A percentile compares a stretch with the other conserved stretches of the same genome.
Evolutionary conservation across 108 stramenopile genomes (phyloP).

Genomic region (Skeletonema menzelii): DNA sequence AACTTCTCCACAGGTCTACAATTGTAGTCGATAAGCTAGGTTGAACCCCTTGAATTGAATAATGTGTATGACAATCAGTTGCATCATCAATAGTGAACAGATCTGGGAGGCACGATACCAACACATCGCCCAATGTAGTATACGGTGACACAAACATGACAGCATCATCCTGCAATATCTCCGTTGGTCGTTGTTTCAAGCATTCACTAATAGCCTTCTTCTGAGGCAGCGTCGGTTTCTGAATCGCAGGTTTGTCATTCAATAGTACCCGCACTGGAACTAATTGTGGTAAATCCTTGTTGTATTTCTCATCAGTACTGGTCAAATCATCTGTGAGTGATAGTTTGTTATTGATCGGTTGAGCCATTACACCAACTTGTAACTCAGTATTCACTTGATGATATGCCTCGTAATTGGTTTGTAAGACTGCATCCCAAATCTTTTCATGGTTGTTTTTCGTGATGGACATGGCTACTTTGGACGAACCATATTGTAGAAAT

Average conservation of each 20-base stretch:
- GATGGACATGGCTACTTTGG: conserved; percentile 69
- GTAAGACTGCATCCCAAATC: conserved; percentile 70
- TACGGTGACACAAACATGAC: conserved; percentile 19
- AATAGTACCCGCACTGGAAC: conserved; percentile 73
- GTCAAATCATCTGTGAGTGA: conserved; percentile 2
- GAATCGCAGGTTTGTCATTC: conserved; percentile 61
- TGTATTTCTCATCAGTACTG: conserved; percentile 4
- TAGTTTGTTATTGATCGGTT: conserved; percentile 1
- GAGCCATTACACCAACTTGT: conserved; percentile 16
- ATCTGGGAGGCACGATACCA: conserved; percentile 47
- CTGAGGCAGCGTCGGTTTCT: conserved; percentile 40
- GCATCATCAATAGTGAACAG: conserved; percentile 31
- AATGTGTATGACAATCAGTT: conserved; percentile 16
- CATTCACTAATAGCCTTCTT: conserved; percentile 1
- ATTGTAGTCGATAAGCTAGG: conserved; percentile 53
- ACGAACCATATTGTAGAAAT: conserved; percentile 62
- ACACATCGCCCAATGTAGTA: conserved; percentile 56
- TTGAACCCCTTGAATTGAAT: conserved; percentile 66
- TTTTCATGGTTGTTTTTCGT: conserved; percentile 62
- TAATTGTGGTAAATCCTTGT: conserved; percentile 14
- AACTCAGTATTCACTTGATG: conserved; percentile 51
- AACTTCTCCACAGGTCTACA: conserved; percentile 61
- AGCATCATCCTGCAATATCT: conserved; percentile 5
- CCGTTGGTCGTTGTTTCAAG: conserved; percentile 4
- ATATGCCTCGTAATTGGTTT: conserved; percentile 49